phyloP scores from a whole-genome alignment of 805 yeast genomes.

The Pichia californica region DNA sequence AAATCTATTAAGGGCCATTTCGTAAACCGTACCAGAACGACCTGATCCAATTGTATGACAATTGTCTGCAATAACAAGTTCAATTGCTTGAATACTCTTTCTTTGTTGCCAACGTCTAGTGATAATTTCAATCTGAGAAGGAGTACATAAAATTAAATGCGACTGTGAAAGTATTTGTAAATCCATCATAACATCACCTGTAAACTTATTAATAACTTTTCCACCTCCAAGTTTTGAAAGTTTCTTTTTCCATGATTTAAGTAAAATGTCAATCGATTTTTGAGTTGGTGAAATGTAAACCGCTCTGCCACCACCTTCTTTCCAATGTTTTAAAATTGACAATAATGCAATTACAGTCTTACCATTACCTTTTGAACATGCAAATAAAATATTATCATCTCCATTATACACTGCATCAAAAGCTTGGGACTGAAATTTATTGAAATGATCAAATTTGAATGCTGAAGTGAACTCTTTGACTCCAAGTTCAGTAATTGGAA shows the following conservation, averaged over 20 bases:
- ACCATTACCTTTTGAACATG: conserved; percentile 72
- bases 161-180: conserved; percentile 47
- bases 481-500: conserved; percentile 44
- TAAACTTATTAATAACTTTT: conserved; percentile 48
- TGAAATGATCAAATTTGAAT: conserved; percentile 51
- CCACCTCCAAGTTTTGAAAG: conserved; percentile 49
- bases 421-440: conserved; percentile 67
- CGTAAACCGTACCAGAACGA: conserved; percentile 56
- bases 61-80: conserved; percentile 67
- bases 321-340: conserved; percentile 70
- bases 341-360: conserved; percentile 67
- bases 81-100: conserved; percentile 60
- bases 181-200: conserved; percentile 52
- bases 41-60: conserved; percentile 60
- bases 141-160: conserved; percentile 73
- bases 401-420: conserved; percentile 54
- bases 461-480: conserved; percentile 39
- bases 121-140: conserved; percentile 64
- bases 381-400: conserved; percentile 51
- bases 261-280: conserved; percentile 42
- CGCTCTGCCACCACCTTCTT: conserved; percentile 58
- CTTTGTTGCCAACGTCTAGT: conserved; percentile 82
- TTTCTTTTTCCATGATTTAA: conserved; percentile 46
- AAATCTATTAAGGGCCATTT: conserved; percentile 63
- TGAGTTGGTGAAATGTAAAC: conserved; percentile 66